phyloP scores from a whole-genome alignment of 2,329 filamentous ascomycete genomes.

The Monilinia aucupariae region DNA sequence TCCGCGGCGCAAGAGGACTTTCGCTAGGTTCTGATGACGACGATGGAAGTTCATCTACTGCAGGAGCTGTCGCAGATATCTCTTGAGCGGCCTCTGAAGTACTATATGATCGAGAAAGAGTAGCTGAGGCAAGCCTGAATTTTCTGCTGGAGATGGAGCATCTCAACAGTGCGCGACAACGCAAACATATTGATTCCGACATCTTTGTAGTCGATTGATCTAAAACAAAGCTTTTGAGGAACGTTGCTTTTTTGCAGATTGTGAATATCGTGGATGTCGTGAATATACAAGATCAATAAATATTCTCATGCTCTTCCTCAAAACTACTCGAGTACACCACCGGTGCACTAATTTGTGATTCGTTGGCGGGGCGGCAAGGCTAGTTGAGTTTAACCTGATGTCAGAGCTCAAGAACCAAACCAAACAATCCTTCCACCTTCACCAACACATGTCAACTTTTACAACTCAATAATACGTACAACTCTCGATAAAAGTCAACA shows the following conservation, averaged over 20 bases:
- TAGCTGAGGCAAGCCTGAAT: not conserved
- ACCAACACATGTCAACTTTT: conserved; percentile 17
- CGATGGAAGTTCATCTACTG: not conserved
- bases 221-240: not conserved
- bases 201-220: not conserved
- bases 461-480: conserved; percentile 49
- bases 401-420: conserved; percentile 3
- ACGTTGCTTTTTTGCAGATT: not conserved
- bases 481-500: conserved; percentile 37
- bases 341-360: conserved; percentile 1
- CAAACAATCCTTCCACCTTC: conserved; percentile 10
- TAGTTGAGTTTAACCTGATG: not conserved
- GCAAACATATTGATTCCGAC: conserved; percentile 20
- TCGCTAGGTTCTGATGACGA: not conserved
- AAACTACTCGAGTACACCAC: too few relatives aligned
- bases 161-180: conserved; percentile 21
- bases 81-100: not conserved
- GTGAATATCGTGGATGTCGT: not conserved
- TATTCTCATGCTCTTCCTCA: not conserved
- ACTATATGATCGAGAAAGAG: not conserved
- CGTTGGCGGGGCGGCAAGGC: not conserved
- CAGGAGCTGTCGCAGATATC: not conserved
- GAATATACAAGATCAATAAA: too few relatives aligned
- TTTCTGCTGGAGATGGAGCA: not conserved
- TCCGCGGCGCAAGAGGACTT: not conserved